A percentile compares a stretch with the other conserved stretches of the same genome.
Conservation (phyloP, 306 rosid species). For the Lagenaria siceraria region DNA sequence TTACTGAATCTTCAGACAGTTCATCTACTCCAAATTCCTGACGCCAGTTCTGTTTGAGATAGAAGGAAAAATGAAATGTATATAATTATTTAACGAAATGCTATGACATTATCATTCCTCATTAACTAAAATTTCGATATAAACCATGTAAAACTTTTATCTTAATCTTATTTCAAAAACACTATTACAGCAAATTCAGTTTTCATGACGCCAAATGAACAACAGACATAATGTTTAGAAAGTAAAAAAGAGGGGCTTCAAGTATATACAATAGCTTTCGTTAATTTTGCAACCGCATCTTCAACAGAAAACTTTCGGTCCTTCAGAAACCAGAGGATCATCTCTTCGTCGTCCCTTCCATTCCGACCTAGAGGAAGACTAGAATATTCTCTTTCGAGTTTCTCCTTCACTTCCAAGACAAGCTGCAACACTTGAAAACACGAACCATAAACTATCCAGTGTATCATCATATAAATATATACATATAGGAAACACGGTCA, state of each 20-base stretch:
- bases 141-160: background rate
- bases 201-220: background rate
- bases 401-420: constrained; percentile 69
- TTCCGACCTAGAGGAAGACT: constrained; percentile 67
- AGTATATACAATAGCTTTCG: constrained; percentile 63
- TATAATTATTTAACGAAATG: background rate
- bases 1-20: constrained; percentile 55
- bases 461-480: background rate
- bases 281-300: constrained; percentile 54
- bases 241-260: background rate
- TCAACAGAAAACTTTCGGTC: constrained; percentile 64
- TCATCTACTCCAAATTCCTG: constrained; percentile 66
- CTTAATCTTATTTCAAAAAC: background rate
- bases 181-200: background rate
- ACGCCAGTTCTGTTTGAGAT: constrained; percentile 80
- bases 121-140: background rate
- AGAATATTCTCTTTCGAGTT: constrained; percentile 46
- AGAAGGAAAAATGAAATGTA: constrained; percentile 12
- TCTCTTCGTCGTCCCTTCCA: constrained; percentile 96
- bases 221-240: background rate
- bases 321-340: constrained; percentile 90
- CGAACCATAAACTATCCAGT: background rate
- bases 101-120: background rate
- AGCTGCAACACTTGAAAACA: constrained; percentile 34
- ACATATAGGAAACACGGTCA: background rate